Conservation (phyloP, 2,329 filamentous ascomycete genomes). For the Gliomastix tumulicola region DNA sequence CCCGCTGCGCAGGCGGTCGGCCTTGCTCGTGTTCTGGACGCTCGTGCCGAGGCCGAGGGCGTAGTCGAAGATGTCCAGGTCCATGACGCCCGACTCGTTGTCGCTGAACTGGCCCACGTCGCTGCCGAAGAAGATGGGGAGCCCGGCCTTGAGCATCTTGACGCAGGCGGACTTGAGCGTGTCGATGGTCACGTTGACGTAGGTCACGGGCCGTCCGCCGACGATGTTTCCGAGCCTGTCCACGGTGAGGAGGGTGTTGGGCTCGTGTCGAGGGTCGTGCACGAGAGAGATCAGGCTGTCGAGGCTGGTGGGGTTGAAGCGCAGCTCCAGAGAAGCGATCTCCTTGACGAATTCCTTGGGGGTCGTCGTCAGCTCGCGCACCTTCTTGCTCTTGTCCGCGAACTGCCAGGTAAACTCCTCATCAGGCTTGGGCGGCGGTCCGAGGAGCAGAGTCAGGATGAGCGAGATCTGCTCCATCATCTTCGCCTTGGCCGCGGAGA, state of each 20-base stretch:
- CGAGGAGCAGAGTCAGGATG: slow-evolving; percentile 76
- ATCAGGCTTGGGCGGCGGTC: slow-evolving; percentile 65
- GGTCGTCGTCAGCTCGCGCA: slow-evolving; percentile 55
- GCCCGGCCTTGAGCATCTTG: slow-evolving; percentile 67
- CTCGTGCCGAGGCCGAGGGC: slow-evolving; percentile 75
- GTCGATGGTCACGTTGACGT: slow-evolving; percentile 73
- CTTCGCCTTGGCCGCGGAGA: slow-evolving; percentile 53
- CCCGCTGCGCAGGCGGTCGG: slow-evolving; percentile 63
- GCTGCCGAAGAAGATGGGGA: slow-evolving; percentile 82
- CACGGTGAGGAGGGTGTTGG: slow-evolving; percentile 67
- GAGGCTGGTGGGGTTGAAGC: slow-evolving; percentile 50
- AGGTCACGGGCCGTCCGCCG: slow-evolving; percentile 67
- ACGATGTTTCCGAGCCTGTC: slow-evolving; percentile 75
- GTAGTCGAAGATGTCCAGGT: slow-evolving; percentile 70
- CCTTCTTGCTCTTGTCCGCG: slow-evolving; percentile 60
- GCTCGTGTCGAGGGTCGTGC: slow-evolving; percentile 75
- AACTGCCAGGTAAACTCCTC: slow-evolving; percentile 76
- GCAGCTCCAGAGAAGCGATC: slow-evolving; percentile 53
- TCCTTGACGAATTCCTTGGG: slow-evolving; percentile 67
- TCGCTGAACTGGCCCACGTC: slow-evolving; percentile 83
- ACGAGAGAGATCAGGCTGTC: slow-evolving; percentile 72
- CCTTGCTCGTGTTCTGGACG: slow-evolving; percentile 69
- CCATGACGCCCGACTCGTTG: slow-evolving; percentile 65
- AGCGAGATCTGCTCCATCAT: slow-evolving; percentile 77
- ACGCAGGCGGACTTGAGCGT: slow-evolving; percentile 68